Evolutionary conservation across 192 early-diverging fungal species (phyloP).

Genomic region (Entomortierella parvispora): DNA sequence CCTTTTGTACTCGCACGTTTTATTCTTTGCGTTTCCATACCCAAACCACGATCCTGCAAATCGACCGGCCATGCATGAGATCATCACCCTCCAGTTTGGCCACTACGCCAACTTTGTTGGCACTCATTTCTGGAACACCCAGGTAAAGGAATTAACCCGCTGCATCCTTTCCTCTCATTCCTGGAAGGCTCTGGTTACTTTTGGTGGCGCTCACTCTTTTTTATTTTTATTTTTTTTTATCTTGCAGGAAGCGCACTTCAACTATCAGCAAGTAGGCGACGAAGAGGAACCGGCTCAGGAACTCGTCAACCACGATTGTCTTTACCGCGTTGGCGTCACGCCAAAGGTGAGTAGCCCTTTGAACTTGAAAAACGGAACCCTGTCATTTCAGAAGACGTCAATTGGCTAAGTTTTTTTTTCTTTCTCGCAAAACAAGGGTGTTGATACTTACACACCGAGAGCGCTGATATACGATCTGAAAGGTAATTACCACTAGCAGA

Average conservation of each 20-base stretch:
- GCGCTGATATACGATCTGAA: slow-evolving; percentile 84
- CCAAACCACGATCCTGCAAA: neutral
- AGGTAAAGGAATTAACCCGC: slow-evolving; percentile 56
- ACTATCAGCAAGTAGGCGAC: slow-evolving; percentile 43
- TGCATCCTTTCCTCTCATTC: slow-evolving; percentile 19
- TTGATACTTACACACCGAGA: slow-evolving; percentile 79
- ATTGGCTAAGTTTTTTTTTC: neutral
- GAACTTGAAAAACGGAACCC: neutral
- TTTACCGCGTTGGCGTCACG: slow-evolving; percentile 65
- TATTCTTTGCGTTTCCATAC: neutral
- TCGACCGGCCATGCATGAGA: slow-evolving; percentile 73
- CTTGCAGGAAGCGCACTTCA: slow-evolving; percentile 61
- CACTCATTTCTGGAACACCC: slow-evolving; percentile 94
- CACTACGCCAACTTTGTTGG: slow-evolving; percentile 88
- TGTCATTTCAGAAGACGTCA: neutral
- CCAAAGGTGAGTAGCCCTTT: slow-evolving; percentile 31
- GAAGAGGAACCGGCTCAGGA: slow-evolving; percentile 51
- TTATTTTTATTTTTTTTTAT: slow-evolving; percentile 15
- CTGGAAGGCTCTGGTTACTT: neutral
- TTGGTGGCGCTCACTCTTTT: neutral
- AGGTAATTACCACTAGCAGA: slow-evolving; percentile 61
- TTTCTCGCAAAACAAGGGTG: slow-evolving; percentile 53
- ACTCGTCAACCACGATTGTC: slow-evolving; percentile 64
- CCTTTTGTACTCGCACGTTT: neutral
- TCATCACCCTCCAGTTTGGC: slow-evolving; percentile 94